Base-by-base conservation (phyloP, 441 rosid species). In the Euphorbia corollata region DNA sequence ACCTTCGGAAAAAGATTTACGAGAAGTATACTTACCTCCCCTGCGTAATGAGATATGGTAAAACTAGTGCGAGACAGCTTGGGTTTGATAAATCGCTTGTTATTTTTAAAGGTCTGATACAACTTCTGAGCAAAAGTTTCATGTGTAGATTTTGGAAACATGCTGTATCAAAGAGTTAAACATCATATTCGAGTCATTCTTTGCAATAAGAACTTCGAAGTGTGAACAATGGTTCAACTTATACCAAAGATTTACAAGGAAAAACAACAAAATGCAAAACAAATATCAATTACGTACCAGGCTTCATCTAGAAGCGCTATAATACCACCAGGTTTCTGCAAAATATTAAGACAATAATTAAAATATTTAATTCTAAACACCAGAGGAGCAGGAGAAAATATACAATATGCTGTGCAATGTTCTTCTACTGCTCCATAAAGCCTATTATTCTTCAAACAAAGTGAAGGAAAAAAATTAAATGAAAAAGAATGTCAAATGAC, bases 271-370 rank as follows among this genome's bases (percentile, higher is more conserved):
- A 55, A 56, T 18, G 9, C 43, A 57, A 39, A 72, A 47, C 58
- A 65, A 67, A 48, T 53, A 64, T 16, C 47, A 71, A 71, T 67
- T 64, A 71, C 86, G 47, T 86, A 96, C 98, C 98, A 96, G 81
- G 99, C 99, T 84, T 96, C 99, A 80, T 96, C 99, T 68, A 96
- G 82, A 77, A 96, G 98, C 32, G 99, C 86, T 80, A 96, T 90
- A 75, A 96, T 88, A 68, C 99, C 99, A 67, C 98, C 99, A 66
- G 99, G 99, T 83, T 90, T 96, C 99, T 96, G 96, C 83, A 85
- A 79, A 68, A 80, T 67, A 61, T 76, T 45, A 66, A 69, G 7
- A 58, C 61, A 58, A 69, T 38, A 61, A 19, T 56, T 50, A 59
- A 23, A 64, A 74, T 62, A 63, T 64, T 66, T 53, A 30, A 30